These are phyloP conservation scores for Wickerhamiella qilinensis DNA, from an alignment of 805 yeast genomes.

Conservation along the genomic window DNA sequence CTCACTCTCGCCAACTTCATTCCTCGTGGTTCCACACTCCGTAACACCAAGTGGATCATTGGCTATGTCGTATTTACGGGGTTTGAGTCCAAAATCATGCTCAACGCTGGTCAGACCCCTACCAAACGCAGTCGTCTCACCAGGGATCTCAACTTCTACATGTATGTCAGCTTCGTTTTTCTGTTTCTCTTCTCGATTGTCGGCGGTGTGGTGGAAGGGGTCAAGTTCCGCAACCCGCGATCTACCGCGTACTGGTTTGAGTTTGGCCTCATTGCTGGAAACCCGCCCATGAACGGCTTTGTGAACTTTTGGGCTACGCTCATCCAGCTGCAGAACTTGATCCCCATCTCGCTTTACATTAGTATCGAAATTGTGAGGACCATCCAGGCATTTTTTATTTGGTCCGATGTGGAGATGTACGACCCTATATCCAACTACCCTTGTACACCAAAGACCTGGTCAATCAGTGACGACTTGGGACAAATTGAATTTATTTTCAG, in stretches of 20 bases:
- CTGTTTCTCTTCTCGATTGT: constrained; percentile 53
- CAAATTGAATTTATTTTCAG: constrained; percentile 71
- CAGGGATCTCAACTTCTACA: constrained; percentile 50
- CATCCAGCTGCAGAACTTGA: constrained; percentile 60
- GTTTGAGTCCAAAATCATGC: constrained; percentile 58
- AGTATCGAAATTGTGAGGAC: constrained; percentile 72
- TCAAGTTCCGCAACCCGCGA: constrained; percentile 31
- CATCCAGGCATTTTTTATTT: constrained; percentile 61
- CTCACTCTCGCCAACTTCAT: constrained; percentile 47
- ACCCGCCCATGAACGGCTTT: constrained; percentile 48
- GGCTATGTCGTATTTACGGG: constrained; percentile 67
- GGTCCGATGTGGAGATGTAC: constrained; percentile 54
- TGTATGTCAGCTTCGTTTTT: constrained; percentile 45
- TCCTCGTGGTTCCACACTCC: constrained; percentile 54
- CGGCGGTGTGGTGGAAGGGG: constrained; percentile 56
- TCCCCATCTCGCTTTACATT: constrained; percentile 66
- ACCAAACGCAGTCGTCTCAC: constrained; percentile 55
- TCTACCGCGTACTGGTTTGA: constrained; percentile 42
- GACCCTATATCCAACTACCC: constrained; percentile 56
- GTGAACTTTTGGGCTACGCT: constrained; percentile 60
- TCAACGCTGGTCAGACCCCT: constrained; percentile 69
- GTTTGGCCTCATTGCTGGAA: constrained; percentile 42
- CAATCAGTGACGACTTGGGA: constrained; percentile 70
- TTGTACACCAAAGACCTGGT: constrained; percentile 73
- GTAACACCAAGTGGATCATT: constrained; percentile 66